A percentile compares a stretch with the other conserved stretches of the same genome.
Conservation (phyloP, 2,329 filamentous ascomycete species). For the Hymenoscyphus fraxineus region DNA sequence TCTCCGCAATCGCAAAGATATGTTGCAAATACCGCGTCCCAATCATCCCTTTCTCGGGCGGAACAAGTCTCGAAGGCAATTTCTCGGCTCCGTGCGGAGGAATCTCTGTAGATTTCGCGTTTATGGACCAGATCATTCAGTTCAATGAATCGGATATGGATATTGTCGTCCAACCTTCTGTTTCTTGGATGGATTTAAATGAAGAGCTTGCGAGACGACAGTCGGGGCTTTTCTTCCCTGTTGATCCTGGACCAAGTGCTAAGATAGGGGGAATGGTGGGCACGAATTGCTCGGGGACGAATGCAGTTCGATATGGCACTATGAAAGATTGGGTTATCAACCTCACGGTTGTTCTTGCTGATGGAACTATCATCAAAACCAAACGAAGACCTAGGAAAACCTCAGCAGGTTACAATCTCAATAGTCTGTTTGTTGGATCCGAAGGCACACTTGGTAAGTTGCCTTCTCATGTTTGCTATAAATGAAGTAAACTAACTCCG, state of each 20-base stretch:
- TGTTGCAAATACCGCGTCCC: slow-evolving; percentile 78
- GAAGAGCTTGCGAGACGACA: slow-evolving; percentile 63
- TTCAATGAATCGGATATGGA: slow-evolving; percentile 89
- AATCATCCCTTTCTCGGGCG: slow-evolving; percentile 79
- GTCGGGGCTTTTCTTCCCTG: slow-evolving; percentile 81
- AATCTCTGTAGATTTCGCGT: slow-evolving; percentile 82
- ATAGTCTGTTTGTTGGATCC: slow-evolving; percentile 73
- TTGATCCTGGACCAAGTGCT: slow-evolving; percentile 69
- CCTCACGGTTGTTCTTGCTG: slow-evolving; percentile 73
- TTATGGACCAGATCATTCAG: slow-evolving; percentile 78
- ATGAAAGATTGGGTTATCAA: slow-evolving; percentile 90
- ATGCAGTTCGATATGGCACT: slow-evolving; percentile 75
- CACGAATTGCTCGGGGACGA: slow-evolving; percentile 74
- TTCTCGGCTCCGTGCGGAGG: slow-evolving; percentile 85
- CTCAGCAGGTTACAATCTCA: slow-evolving; percentile 80
- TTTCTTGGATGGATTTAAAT: slow-evolving; percentile 91
- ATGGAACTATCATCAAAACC: slow-evolving; percentile 77
- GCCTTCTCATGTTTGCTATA: too few relatives aligned
- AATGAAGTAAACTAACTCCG: not conserved
- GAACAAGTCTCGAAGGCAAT: slow-evolving; percentile 83
- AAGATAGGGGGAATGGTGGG: slow-evolving; percentile 72
- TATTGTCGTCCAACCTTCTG: slow-evolving; percentile 82
- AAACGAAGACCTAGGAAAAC: slow-evolving; percentile 74
- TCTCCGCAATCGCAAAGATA: slow-evolving; percentile 58
- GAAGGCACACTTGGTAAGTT: slow-evolving; percentile 68